Conservation (phyloP, 352 stramenopile genomes). For the Phytophthora vignae region DNA sequence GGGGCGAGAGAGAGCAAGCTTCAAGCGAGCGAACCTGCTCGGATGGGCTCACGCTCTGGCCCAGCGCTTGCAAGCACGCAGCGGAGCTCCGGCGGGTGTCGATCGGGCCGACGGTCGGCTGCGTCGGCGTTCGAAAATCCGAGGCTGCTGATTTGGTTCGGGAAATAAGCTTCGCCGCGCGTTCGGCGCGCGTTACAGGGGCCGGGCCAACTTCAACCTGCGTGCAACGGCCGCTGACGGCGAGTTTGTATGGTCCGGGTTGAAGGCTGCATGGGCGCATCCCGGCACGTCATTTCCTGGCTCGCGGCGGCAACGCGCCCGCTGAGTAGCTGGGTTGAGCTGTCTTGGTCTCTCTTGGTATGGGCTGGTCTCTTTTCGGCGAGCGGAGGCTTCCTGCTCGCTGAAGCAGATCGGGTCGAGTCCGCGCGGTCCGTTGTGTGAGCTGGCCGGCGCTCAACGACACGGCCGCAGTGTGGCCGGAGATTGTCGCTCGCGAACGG, state of each 20-base stretch:
- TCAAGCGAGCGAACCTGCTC: no score
- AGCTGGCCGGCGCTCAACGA: background rate
- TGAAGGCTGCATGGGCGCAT: background rate
- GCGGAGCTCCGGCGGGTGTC: background rate
- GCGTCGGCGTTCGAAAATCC: background rate
- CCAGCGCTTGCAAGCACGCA: background rate
- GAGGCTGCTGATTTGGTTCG: constrained; percentile 2
- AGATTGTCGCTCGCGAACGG: background rate
- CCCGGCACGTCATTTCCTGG: constrained; percentile 4
- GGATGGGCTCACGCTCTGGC: background rate
- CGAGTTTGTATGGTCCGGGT: background rate
- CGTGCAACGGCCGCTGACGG: background rate
- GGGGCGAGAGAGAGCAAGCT: background rate
- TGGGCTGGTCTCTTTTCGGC: background rate
- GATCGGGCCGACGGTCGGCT: background rate
- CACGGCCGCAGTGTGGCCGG: background rate
- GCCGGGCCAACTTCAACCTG: background rate
- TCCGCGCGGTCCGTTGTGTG: background rate
- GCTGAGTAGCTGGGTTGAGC: background rate
- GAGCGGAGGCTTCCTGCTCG: background rate
- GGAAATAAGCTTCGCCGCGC: constrained; percentile 1
- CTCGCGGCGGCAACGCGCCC: background rate
- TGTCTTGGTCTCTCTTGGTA: background rate
- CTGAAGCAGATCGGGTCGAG: background rate
- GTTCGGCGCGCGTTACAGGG: background rate